These are phyloP conservation scores for Pseudopyricularia javanii DNA, from an alignment of 2,329 filamentous ascomycete genomes.

Conservation along the genomic window DNA sequence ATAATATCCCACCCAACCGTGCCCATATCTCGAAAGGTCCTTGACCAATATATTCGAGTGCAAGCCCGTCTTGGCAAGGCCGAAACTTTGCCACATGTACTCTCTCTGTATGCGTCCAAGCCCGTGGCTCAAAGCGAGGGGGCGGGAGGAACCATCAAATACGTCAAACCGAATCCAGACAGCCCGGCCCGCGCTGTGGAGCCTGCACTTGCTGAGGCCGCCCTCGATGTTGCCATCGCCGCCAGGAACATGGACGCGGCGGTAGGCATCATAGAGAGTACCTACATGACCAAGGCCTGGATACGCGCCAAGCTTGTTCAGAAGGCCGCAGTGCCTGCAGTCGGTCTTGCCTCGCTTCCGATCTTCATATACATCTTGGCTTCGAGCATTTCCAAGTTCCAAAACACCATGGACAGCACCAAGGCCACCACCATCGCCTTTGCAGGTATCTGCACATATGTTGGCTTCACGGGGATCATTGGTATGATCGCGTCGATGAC, in stretches of 20 bases:
- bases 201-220: conserved; percentile 54
- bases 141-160: conserved; percentile 23
- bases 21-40: conserved; percentile 62
- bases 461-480: conserved; percentile 67
- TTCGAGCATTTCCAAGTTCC: conserved; percentile 50
- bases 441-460: conserved; percentile 70
- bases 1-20: conserved; percentile 65
- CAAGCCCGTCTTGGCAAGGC: conserved; percentile 63
- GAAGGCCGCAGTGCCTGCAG: conserved; percentile 46
- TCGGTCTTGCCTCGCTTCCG: conserved; percentile 45
- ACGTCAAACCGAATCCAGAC: conserved; percentile 53
- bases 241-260: conserved; percentile 67
- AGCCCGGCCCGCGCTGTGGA: conserved; percentile 61
- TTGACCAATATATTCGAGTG: conserved; percentile 63
- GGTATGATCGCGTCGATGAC: conserved; percentile 78
- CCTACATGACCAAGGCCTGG: conserved; percentile 56
- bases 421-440: conserved; percentile 70
- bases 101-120: conserved; percentile 76
- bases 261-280: conserved; percentile 60
- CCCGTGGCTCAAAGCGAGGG: conserved; percentile 43
- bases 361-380: conserved; percentile 60
- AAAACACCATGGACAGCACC: conserved; percentile 64
- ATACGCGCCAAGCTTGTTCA: conserved; percentile 54
- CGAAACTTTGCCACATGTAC: conserved; percentile 65
- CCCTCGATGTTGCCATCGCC: conserved; percentile 68